These are phyloP conservation scores for Tetrapisispora fleetii DNA, from an alignment of 805 yeast species.

Conservation along the genomic window DNA sequence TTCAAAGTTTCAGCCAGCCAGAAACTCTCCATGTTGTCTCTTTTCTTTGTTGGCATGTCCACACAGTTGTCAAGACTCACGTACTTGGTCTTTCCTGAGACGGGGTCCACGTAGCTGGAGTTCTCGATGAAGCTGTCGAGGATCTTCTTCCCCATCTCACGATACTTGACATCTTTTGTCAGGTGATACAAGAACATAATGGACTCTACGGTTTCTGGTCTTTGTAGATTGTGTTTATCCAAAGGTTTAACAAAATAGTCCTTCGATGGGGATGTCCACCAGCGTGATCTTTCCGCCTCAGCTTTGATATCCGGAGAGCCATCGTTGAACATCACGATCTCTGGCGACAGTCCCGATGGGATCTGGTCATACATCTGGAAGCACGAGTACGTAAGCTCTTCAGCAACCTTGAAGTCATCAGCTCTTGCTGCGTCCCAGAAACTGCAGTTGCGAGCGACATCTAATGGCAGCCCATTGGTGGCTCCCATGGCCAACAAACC, in stretches of 20 bases:
- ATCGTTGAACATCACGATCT: conserved; percentile 76
- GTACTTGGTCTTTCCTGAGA: conserved; percentile 29
- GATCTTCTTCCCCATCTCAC: conserved; percentile 86
- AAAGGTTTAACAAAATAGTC: conserved; percentile 62
- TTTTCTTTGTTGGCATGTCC: conserved; percentile 37
- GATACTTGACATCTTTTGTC: conserved; percentile 70
- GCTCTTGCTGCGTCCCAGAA: conserved; percentile 52
- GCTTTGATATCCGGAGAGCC: conserved; percentile 10
- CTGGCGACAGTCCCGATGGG: conserved; percentile 78
- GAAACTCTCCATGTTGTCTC: conserved; percentile 81
- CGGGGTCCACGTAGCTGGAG: conserved; percentile 36
- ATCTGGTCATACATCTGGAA: conserved; percentile 71
- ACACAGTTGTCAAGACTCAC: conserved; percentile 63
- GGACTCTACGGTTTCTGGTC: conserved; percentile 92
- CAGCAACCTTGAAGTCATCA: conserved; percentile 57
- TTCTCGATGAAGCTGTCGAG: conserved; percentile 59
- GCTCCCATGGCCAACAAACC: conserved; percentile 86
- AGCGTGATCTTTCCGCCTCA: conserved; percentile 4
- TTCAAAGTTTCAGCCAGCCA: conserved; percentile 93
- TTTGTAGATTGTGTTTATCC: conserved; percentile 78
- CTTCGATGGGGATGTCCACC: conserved; percentile 28
- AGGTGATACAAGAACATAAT: conserved; percentile 69
- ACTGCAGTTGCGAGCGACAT: conserved; percentile 44
- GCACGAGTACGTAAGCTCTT: conserved; percentile 70
- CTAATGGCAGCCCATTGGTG: conserved; percentile 53